Percentiles rank a stretch among this genome's conserved stretches.
phyloP scores from a whole-genome alignment of 805 yeast species.

The Yarrowia sp. region DNA sequence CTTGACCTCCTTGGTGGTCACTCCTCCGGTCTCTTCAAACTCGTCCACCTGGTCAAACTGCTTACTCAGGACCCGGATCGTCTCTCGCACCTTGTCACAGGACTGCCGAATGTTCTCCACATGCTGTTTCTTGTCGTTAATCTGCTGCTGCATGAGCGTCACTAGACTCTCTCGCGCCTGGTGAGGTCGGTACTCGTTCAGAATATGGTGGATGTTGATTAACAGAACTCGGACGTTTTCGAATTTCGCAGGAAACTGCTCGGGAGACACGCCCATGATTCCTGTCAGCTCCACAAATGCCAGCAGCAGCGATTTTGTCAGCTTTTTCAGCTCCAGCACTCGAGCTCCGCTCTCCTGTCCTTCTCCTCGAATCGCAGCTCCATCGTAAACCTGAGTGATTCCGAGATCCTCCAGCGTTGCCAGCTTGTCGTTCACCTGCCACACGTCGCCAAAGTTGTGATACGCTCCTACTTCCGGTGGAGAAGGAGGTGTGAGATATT shows the following conservation, averaged over 20 bases:
- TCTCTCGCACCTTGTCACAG: conserved; percentile 45
- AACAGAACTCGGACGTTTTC: conserved; percentile 77
- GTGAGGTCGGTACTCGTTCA: conserved; percentile 92
- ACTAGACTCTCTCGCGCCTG: conserved; percentile 89
- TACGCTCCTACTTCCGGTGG: conserved; percentile 52
- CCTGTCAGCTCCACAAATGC: conserved; percentile 84
- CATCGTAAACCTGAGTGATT: conserved; percentile 64
- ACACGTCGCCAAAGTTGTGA: conserved; percentile 83
- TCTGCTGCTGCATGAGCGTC: conserved; percentile 65
- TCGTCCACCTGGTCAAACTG: conserved; percentile 29
- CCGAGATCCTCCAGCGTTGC: conserved; percentile 78
- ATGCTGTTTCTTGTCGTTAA: conserved; percentile 39
- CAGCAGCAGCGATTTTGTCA: conserved; percentile 72
- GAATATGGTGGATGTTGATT: conserved; percentile 85
- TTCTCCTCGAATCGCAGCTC: conserved; percentile 33
- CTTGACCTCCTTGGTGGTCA: conserved; percentile 20
- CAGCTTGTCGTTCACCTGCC: conserved; percentile 74
- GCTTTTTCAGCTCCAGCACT: conserved; percentile 71
- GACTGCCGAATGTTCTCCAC: conserved; percentile 41
- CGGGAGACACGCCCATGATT: conserved; percentile 70
- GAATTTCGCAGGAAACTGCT: conserved; percentile 57
- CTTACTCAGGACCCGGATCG: conserved; percentile 41
- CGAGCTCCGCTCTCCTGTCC: conserved; percentile 39
- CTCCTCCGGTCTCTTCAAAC: conserved; percentile 20
- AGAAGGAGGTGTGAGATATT: conserved; percentile 38